Percentiles rank a stretch among this genome's conserved stretches.
phyloP scores from a whole-genome alignment of 192 early-diverging fungal genomes.

The Thoreauomyces humboldtii region DNA sequence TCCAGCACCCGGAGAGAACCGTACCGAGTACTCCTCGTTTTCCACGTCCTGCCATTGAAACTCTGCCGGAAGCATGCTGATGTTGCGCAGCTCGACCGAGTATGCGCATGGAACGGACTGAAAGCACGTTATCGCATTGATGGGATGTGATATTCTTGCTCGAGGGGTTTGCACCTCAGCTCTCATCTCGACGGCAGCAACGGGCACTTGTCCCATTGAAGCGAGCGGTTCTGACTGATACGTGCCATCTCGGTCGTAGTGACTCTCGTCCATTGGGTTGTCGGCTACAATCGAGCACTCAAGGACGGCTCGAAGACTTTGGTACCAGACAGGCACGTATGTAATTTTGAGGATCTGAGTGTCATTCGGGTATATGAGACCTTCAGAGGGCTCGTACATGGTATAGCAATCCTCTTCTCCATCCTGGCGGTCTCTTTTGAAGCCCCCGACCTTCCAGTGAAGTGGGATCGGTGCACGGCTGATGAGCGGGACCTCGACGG shows the following conservation, averaged over 20 bases:
- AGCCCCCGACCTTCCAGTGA: conserved; percentile 17
- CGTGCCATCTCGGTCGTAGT: neutral
- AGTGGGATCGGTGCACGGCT: conserved; percentile 35
- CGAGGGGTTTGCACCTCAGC: conserved; percentile 39
- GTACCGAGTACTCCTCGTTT: conserved; percentile 3
- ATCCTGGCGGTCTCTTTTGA: neutral
- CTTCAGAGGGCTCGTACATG: conserved; percentile 20
- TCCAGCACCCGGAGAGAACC: conserved; percentile 22
- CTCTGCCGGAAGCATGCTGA: conserved; percentile 28
- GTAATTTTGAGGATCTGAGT: conserved; percentile 21
- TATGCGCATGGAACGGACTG: conserved; percentile 34
- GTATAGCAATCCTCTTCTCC: conserved; percentile 27
- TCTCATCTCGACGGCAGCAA: conserved; percentile 24
- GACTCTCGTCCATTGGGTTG: neutral
- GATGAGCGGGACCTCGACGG: conserved; percentile 28
- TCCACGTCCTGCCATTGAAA: conserved; percentile 30
- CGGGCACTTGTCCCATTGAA: conserved; percentile 1
- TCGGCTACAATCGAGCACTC: conserved; percentile 28
- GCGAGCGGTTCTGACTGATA: neutral
- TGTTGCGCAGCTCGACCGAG: conserved; percentile 33
- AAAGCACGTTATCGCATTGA: conserved; percentile 29
- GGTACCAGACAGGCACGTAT: conserved; percentile 43
- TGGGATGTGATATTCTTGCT: conserved; percentile 24
- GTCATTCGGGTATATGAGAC: conserved; percentile 28
- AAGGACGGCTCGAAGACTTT: conserved; percentile 31